Evolutionary conservation across 805 yeast genomes (phyloP).

Genomic region (Lipomyces sp.): DNA sequence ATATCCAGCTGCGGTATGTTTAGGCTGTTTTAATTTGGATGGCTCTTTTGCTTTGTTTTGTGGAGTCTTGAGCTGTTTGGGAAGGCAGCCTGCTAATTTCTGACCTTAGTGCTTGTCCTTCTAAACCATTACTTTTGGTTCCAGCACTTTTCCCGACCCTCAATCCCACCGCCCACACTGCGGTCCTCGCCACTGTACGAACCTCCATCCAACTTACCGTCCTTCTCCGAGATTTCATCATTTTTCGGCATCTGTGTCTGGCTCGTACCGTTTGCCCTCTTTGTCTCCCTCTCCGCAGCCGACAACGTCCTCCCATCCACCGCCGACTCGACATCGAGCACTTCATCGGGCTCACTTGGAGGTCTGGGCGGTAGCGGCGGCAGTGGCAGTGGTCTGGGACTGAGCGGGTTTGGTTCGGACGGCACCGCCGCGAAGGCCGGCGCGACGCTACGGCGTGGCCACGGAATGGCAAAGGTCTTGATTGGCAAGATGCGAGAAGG

Average conservation of each 20-base stretch:
- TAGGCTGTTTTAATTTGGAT: neutral
- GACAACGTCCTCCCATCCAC: constrained; percentile 75
- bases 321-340: constrained; percentile 9
- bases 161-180: constrained; percentile 26
- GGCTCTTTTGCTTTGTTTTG: too few species aligned
- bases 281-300: constrained; percentile 86
- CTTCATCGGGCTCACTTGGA: neutral
- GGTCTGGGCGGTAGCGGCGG: neutral
- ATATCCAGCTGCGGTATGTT: constrained; percentile 54
- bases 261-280: constrained; percentile 89
- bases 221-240: constrained; percentile 87
- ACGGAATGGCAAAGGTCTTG: constrained; percentile 27
- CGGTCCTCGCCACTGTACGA: constrained; percentile 26
- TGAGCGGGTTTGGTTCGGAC: neutral
- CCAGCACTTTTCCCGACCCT: constrained; percentile 52
- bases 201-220: constrained; percentile 57
- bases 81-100: too few species aligned
- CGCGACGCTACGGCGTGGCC: constrained; percentile 12
- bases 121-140: constrained; percentile 89
- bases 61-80: too few species aligned
- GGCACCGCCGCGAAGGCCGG: constrained; percentile 1
- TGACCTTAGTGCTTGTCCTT: constrained; percentile 60
- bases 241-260: constrained; percentile 92
- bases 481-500: constrained; percentile 27
- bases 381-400: neutral